Evolutionary conservation across 768 basidiomycete genomes (phyloP).

Genomic region (Tulasnella sp.): DNA sequence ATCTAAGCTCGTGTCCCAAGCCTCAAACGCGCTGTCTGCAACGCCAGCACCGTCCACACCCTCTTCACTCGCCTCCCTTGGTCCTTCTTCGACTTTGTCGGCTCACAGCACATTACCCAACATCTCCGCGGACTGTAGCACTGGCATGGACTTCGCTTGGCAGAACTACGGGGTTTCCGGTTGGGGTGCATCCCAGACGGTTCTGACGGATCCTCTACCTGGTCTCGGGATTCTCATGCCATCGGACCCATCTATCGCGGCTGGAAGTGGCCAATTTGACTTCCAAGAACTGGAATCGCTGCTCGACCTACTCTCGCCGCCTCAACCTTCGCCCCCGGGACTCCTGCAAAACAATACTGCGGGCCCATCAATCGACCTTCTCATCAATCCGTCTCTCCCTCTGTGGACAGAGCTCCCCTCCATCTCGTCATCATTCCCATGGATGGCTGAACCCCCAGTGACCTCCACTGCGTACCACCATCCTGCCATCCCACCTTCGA

Average conservation of each 20-base stretch:
- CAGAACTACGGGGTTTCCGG: not conserved
- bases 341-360: not conserved
- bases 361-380: not conserved
- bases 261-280: not conserved
- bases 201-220: not conserved
- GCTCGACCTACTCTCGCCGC: not conserved
- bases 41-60: conserved; percentile 3
- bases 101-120: not conserved
- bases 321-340: not conserved
- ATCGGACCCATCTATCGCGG: not conserved
- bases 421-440: not conserved
- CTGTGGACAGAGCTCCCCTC: not conserved
- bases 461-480: not conserved
- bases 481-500: not conserved
- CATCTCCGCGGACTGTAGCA: not conserved
- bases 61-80: not conserved
- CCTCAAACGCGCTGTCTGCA: not conserved
- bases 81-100: not conserved
- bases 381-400: not conserved
- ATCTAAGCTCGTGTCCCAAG: not conserved
- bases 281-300: not conserved
- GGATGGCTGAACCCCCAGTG: not conserved
- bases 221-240: not conserved
- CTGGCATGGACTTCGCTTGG: not conserved
- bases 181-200: not conserved